Conservation (phyloP, 805 yeast species). For the Saturnispora bothae region DNA sequence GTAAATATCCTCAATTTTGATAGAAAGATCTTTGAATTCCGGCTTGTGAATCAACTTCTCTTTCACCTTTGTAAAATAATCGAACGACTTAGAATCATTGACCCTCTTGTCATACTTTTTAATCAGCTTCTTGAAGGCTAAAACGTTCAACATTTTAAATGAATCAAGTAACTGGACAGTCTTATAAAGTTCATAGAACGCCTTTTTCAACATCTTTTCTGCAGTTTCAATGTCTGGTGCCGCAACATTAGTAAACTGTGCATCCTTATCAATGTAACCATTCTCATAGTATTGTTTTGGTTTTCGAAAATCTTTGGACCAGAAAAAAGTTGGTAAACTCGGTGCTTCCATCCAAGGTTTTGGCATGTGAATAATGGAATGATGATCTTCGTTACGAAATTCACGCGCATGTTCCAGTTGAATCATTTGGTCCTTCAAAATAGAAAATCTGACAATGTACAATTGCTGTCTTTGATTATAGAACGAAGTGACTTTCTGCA, state of each 20-base stretch:
- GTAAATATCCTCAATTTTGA: slow-evolving; percentile 51
- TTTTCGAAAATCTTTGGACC: slow-evolving; percentile 21
- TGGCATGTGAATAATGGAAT: not conserved
- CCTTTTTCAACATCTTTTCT: slow-evolving; percentile 54
- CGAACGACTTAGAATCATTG: slow-evolving; percentile 30
- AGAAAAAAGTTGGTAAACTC: slow-evolving; percentile 29
- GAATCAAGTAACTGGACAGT: slow-evolving; percentile 58
- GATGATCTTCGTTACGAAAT: not conserved
- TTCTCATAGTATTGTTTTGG: slow-evolving; percentile 26
- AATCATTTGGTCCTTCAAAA: slow-evolving; percentile 58
- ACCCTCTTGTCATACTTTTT: slow-evolving; percentile 83
- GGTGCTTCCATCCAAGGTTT: slow-evolving; percentile 19
- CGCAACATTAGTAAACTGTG: slow-evolving; percentile 10
- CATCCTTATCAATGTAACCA: slow-evolving; percentile 18
- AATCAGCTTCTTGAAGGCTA: slow-evolving; percentile 79
- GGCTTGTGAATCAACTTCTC: slow-evolving; percentile 24
- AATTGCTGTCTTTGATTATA: slow-evolving; percentile 50
- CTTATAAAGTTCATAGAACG: slow-evolving; percentile 63
- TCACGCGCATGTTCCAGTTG: slow-evolving; percentile 31
- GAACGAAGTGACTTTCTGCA: slow-evolving; percentile 49
- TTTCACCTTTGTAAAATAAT: slow-evolving; percentile 49
- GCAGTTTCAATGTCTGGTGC: slow-evolving; percentile 31
- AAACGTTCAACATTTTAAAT: slow-evolving; percentile 65
- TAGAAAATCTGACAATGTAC: slow-evolving; percentile 44
- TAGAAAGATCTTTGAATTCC: not conserved